A percentile compares a stretch with the other conserved stretches of the same genome.
Evolutionary conservation across 768 basidiomycete genomes (phyloP).

Genomic region (Auricularia heimuer): DNA sequence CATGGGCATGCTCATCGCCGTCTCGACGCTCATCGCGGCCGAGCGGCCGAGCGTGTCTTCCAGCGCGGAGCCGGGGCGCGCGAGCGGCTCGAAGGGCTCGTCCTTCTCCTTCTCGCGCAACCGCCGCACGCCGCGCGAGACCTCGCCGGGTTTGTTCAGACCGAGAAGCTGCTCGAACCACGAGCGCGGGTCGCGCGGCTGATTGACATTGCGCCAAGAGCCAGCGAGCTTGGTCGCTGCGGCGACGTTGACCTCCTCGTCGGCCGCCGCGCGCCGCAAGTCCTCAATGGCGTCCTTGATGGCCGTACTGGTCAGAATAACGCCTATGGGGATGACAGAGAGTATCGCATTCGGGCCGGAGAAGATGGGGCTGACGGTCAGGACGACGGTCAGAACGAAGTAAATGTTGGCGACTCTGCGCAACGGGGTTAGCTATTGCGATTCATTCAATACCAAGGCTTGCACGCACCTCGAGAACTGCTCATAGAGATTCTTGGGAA

Average conservation of each 20-base stretch:
- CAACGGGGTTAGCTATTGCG: conserved; percentile 6
- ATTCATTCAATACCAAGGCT: neutral
- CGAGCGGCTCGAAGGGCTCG: neutral
- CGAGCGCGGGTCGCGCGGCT: conserved; percentile 61
- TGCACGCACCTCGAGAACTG: conserved; percentile 73
- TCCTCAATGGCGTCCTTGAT: conserved; percentile 97
- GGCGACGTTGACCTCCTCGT: conserved; percentile 92
- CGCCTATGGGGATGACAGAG: conserved; percentile 74
- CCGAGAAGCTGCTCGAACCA: conserved; percentile 70
- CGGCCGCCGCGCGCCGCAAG: conserved; percentile 76
- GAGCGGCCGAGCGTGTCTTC: neutral
- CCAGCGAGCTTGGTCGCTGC: conserved; percentile 82
- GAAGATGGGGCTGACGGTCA: conserved; percentile 77
- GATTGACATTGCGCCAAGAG: conserved; percentile 82
- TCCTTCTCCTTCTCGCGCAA: conserved; percentile 71
- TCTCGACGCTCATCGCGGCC: neutral
- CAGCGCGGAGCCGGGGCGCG: neutral
- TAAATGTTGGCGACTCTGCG: conserved; percentile 78
- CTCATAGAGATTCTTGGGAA: conserved; percentile 91
- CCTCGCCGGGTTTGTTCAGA: conserved; percentile 58
- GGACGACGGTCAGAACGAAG: conserved; percentile 71
- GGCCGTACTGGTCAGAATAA: conserved; percentile 81
- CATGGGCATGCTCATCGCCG: neutral
- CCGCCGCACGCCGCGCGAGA: conserved; percentile 78
- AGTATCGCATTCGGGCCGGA: conserved; percentile 76